These are phyloP conservation scores for Nannizzia gypsea DNA, from an alignment of 2,329 filamentous ascomycete genomes.

Conservation along the genomic window DNA sequence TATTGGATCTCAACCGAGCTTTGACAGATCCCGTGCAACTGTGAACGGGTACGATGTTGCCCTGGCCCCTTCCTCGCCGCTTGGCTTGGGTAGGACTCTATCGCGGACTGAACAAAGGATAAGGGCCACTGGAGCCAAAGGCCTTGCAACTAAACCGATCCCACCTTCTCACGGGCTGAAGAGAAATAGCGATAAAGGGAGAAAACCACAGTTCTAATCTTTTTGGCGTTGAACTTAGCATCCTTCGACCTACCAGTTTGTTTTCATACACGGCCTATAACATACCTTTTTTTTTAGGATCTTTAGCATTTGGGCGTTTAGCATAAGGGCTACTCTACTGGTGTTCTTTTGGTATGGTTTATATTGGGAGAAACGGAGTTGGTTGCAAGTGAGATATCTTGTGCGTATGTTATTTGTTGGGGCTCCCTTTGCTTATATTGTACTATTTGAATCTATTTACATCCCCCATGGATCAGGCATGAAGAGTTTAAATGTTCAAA, in stretches of 20 bases:
- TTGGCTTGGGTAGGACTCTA: conserved; percentile 29
- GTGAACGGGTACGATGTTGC: conserved; percentile 33
- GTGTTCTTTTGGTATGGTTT: not conserved
- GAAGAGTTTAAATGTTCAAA: not conserved
- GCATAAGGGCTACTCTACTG: not conserved
- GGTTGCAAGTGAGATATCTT: not conserved
- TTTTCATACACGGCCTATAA: not conserved
- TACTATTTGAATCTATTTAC: not conserved
- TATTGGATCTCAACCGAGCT: conserved; percentile 6
- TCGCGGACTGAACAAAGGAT: conserved; percentile 36
- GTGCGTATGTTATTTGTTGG: too few species aligned
- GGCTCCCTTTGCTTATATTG: not conserved
- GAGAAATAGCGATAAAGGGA: conserved; percentile 5
- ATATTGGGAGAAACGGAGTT: not conserved
- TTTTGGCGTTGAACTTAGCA: too few species aligned
- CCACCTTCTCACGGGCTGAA: not conserved
- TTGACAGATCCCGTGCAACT: conserved; percentile 15
- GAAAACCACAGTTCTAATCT: not conserved
- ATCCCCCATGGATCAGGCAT: not conserved
- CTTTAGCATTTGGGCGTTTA: not conserved
- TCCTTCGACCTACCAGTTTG: not conserved
- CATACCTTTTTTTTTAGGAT: not conserved
- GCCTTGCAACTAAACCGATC: conserved; percentile 27
- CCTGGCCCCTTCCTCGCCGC: conserved; percentile 27
- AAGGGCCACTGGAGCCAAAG: conserved; percentile 32